These are phyloP conservation scores for Xylariaceae sp. DNA, from an alignment of 2,329 filamentous ascomycete genomes.

Conservation along the genomic window DNA sequence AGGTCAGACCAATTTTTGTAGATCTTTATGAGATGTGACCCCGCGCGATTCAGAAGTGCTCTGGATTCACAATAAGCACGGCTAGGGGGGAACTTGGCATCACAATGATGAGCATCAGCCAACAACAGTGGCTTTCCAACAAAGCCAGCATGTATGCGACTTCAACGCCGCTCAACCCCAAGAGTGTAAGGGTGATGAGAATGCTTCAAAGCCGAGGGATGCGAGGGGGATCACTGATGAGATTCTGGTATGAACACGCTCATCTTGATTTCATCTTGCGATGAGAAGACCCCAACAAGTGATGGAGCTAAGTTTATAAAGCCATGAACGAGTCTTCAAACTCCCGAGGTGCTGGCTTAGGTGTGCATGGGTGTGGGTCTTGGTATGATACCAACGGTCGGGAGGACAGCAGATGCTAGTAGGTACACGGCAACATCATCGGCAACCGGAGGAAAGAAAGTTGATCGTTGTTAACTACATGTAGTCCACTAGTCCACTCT, in stretches of 20 bases:
- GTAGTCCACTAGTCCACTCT: too few species aligned
- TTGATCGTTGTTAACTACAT: too few species aligned
- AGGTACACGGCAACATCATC: constrained; percentile 22
- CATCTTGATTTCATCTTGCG: constrained; percentile 4
- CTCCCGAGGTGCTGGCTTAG: constrained; percentile 2
- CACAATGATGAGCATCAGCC: neutral
- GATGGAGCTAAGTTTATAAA: constrained; percentile 11
- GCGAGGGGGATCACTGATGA: neutral
- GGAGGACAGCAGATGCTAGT: neutral
- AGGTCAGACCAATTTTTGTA: neutral
- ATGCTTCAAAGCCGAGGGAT: neutral
- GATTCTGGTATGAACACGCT: neutral
- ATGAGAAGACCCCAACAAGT: constrained; percentile 4
- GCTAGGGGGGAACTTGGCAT: neutral
- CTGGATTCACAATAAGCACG: neutral
- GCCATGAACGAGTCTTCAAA: neutral
- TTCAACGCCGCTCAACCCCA: neutral
- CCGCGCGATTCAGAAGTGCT: neutral
- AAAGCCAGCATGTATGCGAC: neutral
- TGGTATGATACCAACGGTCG: neutral
- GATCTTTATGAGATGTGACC: neutral
- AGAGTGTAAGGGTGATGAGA: neutral
- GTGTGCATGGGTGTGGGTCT: neutral
- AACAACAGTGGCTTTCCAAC: neutral
- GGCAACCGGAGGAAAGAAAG: constrained; percentile 15